A percentile compares a stretch with the other conserved stretches of the same genome.
phyloP scores from a whole-genome alignment of 2,329 filamentous ascomycete genomes.

The Monosporascus sp. region DNA sequence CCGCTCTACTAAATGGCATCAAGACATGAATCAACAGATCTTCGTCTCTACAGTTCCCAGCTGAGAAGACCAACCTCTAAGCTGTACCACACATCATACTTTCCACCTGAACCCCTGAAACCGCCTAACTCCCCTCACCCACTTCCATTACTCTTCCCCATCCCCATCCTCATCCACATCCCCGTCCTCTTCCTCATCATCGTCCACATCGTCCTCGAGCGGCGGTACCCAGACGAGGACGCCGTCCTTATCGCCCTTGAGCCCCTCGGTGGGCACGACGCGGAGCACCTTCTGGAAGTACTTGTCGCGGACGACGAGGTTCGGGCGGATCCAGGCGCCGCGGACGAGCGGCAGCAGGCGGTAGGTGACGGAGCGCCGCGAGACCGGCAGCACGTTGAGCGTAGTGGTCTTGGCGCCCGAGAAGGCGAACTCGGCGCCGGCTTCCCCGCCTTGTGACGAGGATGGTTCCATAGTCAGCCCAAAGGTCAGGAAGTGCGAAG shows the following conservation, averaged over 20 bases:
- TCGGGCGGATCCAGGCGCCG: slow-evolving; percentile 66
- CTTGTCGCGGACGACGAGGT: slow-evolving; percentile 74
- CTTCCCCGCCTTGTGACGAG: neutral
- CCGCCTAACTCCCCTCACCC: neutral
- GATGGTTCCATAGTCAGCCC: slow-evolving; percentile 80
- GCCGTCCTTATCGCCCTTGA: slow-evolving; percentile 60
- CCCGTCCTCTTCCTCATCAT: slow-evolving; percentile 6
- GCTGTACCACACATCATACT: too few relatives aligned
- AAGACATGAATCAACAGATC: too few relatives aligned
- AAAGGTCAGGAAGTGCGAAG: slow-evolving; percentile 91
- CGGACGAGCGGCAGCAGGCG: slow-evolving; percentile 63
- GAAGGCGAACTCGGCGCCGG: slow-evolving; percentile 84
- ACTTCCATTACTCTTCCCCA: neutral
- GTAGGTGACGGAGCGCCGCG: slow-evolving; percentile 68
- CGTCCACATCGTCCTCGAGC: slow-evolving; percentile 25
- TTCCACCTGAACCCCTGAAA: neutral
- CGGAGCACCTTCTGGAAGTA: slow-evolving; percentile 90
- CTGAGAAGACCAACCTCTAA: too few relatives aligned
- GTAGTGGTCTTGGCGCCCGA: slow-evolving; percentile 79
- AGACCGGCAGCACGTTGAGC: slow-evolving; percentile 77
- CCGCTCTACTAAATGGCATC: too few relatives aligned
- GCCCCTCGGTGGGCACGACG: slow-evolving; percentile 73
- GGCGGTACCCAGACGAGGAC: slow-evolving; percentile 59
- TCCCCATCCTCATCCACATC: neutral
- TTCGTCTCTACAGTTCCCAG: too few relatives aligned